Percentiles rank a stretch among this genome's conserved stretches.
Conservation (phyloP, 306 rosid species). For the Vigna mungo region DNA sequence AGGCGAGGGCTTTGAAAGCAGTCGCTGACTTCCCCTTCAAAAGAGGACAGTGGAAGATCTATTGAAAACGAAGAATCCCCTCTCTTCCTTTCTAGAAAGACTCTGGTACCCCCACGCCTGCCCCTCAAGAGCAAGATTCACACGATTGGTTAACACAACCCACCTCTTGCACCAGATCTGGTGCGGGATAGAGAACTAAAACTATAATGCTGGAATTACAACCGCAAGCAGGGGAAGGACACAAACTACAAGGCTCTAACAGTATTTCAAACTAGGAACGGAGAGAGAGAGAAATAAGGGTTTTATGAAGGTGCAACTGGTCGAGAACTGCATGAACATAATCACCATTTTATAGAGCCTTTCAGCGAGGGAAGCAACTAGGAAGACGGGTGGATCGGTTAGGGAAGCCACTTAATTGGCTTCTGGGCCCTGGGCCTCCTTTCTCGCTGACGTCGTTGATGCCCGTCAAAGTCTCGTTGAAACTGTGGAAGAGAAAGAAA, state of each 20-base stretch:
- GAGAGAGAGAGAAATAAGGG: neutral
- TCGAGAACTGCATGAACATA: slow-evolving; percentile 77
- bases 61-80: slow-evolving; percentile 56
- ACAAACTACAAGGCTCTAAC: neutral
- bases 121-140: slow-evolving; percentile 57
- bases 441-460: neutral
- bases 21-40: slow-evolving; percentile 99
- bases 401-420: neutral
- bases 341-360: slow-evolving; percentile 52
- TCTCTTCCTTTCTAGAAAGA: slow-evolving; percentile 44
- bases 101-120: slow-evolving; percentile 71
- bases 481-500: too few relatives aligned
- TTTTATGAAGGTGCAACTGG: slow-evolving; percentile 46
- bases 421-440: slow-evolving; percentile 46
- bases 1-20: slow-evolving; percentile 96
- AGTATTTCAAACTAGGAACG: neutral
- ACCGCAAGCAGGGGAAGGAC: neutral
- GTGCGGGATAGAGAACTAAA: slow-evolving; percentile 11
- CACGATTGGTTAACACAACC: slow-evolving; percentile 1
- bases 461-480: too few relatives aligned
- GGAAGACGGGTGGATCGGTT: slow-evolving; percentile 13
- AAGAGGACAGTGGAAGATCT: slow-evolving; percentile 66
- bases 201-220: neutral
- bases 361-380: neutral
- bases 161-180: slow-evolving; percentile 59